Conservation (phyloP, 1,139 yeast genomes). For the Hyphopichia burtonii region DNA sequence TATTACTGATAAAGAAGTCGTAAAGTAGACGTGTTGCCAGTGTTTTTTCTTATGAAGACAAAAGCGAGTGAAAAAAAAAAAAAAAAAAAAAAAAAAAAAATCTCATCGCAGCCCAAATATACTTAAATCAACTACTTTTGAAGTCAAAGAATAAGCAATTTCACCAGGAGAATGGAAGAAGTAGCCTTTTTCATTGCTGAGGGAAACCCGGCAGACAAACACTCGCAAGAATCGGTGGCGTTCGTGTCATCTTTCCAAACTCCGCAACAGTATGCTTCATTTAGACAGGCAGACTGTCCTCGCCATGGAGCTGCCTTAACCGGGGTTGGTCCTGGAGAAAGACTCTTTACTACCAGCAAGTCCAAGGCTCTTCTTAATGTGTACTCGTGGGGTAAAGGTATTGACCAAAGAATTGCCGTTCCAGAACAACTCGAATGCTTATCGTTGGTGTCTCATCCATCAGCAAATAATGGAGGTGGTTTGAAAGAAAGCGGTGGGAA, state of each 20-base stretch:
- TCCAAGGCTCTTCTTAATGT: conserved; percentile 74
- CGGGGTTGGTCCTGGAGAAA: conserved; percentile 43
- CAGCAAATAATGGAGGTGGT: conserved; percentile 4
- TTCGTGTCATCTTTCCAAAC: conserved; percentile 51
- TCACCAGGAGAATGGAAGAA: conserved; percentile 50
- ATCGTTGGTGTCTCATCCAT: conserved; percentile 43
- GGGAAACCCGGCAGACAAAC: conserved; percentile 50
- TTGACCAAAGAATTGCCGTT: conserved; percentile 79
- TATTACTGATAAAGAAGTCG: neutral
- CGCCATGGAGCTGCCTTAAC: conserved; percentile 46
- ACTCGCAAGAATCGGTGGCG: conserved; percentile 49
- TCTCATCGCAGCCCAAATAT: too few relatives aligned
- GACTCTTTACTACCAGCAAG: conserved; percentile 60
- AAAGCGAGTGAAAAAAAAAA: neutral
- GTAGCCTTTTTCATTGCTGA: conserved; percentile 53
- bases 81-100: neutral
- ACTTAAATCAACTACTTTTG: neutral
- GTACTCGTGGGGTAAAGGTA: conserved; percentile 70
- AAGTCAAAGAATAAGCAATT: too few relatives aligned
- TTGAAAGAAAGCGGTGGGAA: conserved; percentile 3
- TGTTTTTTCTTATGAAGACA: neutral
- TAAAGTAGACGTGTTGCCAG: neutral
- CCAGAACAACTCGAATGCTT: conserved; percentile 77
- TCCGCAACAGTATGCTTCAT: conserved; percentile 48
- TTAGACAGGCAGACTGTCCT: conserved; percentile 55